Conservation (phyloP, 2,329 filamentous ascomycete genomes). For the Aspergillus pseudoterreus region DNA sequence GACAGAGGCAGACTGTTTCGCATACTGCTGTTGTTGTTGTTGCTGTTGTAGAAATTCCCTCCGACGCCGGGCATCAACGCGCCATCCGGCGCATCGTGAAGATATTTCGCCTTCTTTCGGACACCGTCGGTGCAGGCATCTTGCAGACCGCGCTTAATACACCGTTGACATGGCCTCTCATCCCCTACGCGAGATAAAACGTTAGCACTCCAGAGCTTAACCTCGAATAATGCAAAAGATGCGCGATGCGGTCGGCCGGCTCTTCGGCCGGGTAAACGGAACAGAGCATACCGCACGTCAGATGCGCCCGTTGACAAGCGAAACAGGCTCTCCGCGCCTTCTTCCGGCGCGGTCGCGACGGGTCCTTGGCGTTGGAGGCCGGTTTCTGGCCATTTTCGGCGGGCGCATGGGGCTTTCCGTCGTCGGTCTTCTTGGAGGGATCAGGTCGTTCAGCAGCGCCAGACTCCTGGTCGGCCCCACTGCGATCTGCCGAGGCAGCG, state of each 20-base stretch:
- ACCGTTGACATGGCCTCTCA: slow-evolving; percentile 88
- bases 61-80: slow-evolving; percentile 82
- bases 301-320: slow-evolving; percentile 93
- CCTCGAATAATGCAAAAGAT: background rate
- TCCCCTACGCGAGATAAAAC: slow-evolving; percentile 64
- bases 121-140: slow-evolving; percentile 94
- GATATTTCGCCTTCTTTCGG: slow-evolving; percentile 97
- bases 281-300: slow-evolving; percentile 85
- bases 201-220: background rate
- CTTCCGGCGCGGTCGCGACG: slow-evolving; percentile 82
- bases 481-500: slow-evolving; percentile 35
- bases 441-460: slow-evolving; percentile 33
- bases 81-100: slow-evolving; percentile 90
- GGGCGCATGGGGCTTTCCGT: slow-evolving; percentile 46
- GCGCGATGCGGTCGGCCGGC: slow-evolving; percentile 4
- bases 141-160: slow-evolving; percentile 87
- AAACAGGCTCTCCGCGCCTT: slow-evolving; percentile 94
- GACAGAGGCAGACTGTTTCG: slow-evolving; percentile 31
- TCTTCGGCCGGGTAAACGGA: slow-evolving; percentile 2
- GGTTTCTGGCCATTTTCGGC: slow-evolving; percentile 63
- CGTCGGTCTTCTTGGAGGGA: slow-evolving; percentile 41
- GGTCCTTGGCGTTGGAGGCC: slow-evolving; percentile 71
- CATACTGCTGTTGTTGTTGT: slow-evolving; percentile 32
- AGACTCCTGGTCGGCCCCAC: slow-evolving; percentile 35
- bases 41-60: slow-evolving; percentile 55